Evolutionary conservation across 2,329 filamentous ascomycete species (phyloP).

Genomic region (Aureobasidium musti): DNA sequence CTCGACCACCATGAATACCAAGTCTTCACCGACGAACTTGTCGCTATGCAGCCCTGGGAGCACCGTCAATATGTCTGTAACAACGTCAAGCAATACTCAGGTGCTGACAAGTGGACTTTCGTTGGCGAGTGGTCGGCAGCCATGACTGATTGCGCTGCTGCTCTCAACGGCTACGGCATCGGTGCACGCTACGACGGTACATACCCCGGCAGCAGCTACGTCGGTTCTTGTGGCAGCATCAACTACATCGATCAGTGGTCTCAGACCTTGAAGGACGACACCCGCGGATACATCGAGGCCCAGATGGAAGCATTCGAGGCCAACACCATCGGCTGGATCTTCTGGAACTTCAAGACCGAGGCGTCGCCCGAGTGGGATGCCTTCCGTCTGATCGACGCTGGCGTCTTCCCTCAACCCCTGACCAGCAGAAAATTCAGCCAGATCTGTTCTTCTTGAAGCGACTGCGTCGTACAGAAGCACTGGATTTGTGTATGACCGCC

Average conservation of each 20-base stretch:
- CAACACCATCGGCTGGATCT: conserved; percentile 55
- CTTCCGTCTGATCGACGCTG: conserved; percentile 52
- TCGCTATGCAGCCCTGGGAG: conserved; percentile 53
- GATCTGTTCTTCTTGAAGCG: conserved; percentile 36
- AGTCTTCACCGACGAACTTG: conserved; percentile 57
- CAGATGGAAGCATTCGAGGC: conserved; percentile 57
- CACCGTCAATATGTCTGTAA: conserved; percentile 61
- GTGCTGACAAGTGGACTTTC: conserved; percentile 65
- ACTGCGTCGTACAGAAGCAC: conserved; percentile 15
- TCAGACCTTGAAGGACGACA: conserved; percentile 49
- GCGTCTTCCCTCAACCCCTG: conserved; percentile 54
- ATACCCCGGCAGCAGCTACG: conserved; percentile 49
- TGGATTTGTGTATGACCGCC: conserved; percentile 12
- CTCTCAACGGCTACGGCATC: conserved; percentile 53
- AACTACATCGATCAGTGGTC: conserved; percentile 54
- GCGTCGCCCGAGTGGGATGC: conserved; percentile 55
- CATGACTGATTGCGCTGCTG: conserved; percentile 61
- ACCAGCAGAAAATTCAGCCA: conserved; percentile 35
- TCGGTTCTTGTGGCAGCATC: conserved; percentile 59
- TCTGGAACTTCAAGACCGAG: conserved; percentile 63
- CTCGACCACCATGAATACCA: conserved; percentile 72
- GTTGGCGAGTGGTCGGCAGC: conserved; percentile 70
- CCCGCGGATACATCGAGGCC: conserved; percentile 56
- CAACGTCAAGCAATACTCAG: conserved; percentile 52
- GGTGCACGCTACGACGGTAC: conserved; percentile 64